phyloP scores from a whole-genome alignment of 139 green algal species.

The Micractinium conductrix region DNA sequence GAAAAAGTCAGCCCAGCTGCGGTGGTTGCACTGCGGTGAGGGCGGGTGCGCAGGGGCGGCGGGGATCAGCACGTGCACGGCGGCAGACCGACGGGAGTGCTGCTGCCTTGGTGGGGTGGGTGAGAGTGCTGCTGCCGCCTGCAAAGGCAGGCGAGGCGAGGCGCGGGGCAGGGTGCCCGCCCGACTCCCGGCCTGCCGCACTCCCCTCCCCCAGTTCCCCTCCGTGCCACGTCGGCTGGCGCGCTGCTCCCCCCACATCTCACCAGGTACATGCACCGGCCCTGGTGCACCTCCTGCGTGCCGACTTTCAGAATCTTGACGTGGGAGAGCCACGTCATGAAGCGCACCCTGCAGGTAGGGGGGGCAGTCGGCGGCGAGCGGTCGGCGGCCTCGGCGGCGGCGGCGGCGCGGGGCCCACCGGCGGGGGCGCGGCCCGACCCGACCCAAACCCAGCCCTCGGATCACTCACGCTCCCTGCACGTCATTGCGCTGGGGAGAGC shows the following conservation, averaged over 20 bases:
- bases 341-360: background rate
- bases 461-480: background rate
- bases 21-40: slow-evolving; percentile 82
- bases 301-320: slow-evolving; percentile 43
- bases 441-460: background rate
- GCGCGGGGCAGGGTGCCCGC: background rate
- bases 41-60: background rate
- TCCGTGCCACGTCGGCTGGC: no score
- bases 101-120: background rate
- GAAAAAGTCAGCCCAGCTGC: slow-evolving; percentile 92
- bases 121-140: background rate
- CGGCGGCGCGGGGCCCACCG: no score
- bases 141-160: background rate
- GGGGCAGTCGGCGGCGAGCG: background rate
- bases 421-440: background rate
- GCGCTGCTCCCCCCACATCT: no score
- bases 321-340: slow-evolving; percentile 12
- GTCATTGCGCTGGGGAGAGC: background rate
- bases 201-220: no score
- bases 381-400: background rate
- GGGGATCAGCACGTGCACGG: background rate
- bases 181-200: background rate
- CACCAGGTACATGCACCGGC: slow-evolving; percentile 68
- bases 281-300: slow-evolving; percentile 50
- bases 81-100: background rate